Base-by-base conservation (phyloP, 2,329 filamentous ascomycete genomes). In the Rhynchosporium graminicola region DNA sequence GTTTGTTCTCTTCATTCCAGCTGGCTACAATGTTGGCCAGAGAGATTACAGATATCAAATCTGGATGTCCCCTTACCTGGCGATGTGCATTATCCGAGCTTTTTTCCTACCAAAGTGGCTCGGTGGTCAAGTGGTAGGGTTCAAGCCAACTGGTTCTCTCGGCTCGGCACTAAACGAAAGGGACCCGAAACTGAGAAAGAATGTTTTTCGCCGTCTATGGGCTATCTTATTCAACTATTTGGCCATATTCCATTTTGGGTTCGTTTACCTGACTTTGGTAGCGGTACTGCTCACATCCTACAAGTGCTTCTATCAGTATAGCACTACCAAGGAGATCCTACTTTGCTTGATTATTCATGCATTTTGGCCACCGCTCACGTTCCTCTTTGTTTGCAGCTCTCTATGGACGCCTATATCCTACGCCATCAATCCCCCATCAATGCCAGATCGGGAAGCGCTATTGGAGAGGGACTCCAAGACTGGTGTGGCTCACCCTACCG, bases 21-120 rank as follows among this genome's bases (percentile, higher is more conserved):
- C 82, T 2, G 83, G 84, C 20, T 86, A 86, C 69, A 80, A 83
- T 71, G 83, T 82, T 9, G 83, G 82, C 3, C 83, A 85, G 72
- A 79, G 83, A 59, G 82, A 82, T 43, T 78, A 79, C 2, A 77
- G 82, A 3, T 81, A 81, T 65, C 81, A 84, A 72, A 76, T 87
- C 31, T 87, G 84, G 83, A 87, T 87, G 84, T 79, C 84, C 7
- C 83, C 84, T 0, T 87, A 85, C 72, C 83, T 85, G 63, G 82
- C 82, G 0, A 76, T 85, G n/a, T 83, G 81, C 68, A 79, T 86
- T 58, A 74, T 86, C 57, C 82, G 83, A 2, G 80, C 83, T 1
- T 87, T 86, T 68, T 67, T 86, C 12, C 76, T 87, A 3, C 84
- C 84, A 38, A 79, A 71, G 4, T 86, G 83, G 83, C 80, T 87